Evolutionary conservation across 495 filamentous ascomycete genomes (phyloP).

Genomic region (Neurospora sp.): DNA sequence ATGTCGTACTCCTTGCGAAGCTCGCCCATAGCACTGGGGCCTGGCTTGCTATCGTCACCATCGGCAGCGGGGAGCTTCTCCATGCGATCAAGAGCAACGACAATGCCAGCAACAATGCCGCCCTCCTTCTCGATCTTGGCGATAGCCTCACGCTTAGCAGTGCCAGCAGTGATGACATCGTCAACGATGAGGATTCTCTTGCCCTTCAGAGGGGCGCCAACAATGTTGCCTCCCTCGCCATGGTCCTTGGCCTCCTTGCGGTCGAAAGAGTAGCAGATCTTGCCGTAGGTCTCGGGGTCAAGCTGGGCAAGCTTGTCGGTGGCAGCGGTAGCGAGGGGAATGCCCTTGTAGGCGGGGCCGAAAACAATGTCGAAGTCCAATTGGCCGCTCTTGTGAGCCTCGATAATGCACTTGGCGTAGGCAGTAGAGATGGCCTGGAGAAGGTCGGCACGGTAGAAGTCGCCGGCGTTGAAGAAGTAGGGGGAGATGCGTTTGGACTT

Average conservation of each 20-base stretch:
- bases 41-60: constrained; percentile 39
- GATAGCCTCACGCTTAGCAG: constrained; percentile 84
- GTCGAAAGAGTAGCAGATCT: constrained; percentile 79
- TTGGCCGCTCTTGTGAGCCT: constrained; percentile 25
- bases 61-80: constrained; percentile 59
- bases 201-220: constrained; percentile 72
- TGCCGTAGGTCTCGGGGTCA: constrained; percentile 41
- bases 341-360: constrained; percentile 94
- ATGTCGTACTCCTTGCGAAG: constrained; percentile 58
- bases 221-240: constrained; percentile 86
- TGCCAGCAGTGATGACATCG: constrained; percentile 93
- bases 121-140: constrained; percentile 72
- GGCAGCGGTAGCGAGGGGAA: constrained; percentile 69
- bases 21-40: constrained; percentile 68
- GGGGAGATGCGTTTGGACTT: constrained; percentile 89
- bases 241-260: constrained; percentile 92
- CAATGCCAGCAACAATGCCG: constrained; percentile 69
- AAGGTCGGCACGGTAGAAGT: constrained; percentile 68
- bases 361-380: constrained; percentile 60
- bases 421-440: constrained; percentile 64
- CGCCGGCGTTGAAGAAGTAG: constrained; percentile 97
- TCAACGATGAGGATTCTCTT: constrained; percentile 85
- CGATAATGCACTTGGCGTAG: constrained; percentile 63
- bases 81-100: constrained; percentile 79
- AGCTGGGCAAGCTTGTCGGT: constrained; percentile 57